Conservation (phyloP, 805 yeast genomes). For the Starmerella asiatica region DNA sequence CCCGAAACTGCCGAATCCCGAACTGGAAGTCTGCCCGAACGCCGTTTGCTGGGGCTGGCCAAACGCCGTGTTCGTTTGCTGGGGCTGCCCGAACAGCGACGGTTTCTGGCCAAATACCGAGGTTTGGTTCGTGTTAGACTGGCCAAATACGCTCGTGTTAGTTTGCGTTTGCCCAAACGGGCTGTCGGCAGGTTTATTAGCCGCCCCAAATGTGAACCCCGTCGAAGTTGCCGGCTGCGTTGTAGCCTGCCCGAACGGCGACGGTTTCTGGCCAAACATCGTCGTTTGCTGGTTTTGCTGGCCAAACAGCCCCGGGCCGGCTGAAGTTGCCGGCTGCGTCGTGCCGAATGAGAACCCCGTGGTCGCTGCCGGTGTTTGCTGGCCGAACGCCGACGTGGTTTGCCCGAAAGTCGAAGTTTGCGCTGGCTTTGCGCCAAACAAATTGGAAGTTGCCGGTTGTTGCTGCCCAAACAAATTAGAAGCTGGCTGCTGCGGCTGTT, state of each 20-base stretch:
- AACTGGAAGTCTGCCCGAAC: constrained; percentile 3
- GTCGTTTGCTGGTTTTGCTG: constrained; percentile 11
- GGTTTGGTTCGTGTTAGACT: constrained; percentile 9
- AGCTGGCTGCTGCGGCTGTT: constrained; percentile 9
- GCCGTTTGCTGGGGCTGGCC: constrained; percentile 1
- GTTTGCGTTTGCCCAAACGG: constrained; percentile 7
- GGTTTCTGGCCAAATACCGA: neutral
- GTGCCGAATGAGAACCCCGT: neutral
- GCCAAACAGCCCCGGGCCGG: constrained; percentile 21
- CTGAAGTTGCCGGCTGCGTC: neutral
- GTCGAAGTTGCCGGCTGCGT: no score
- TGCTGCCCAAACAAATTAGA: constrained; percentile 1
- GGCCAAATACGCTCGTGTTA: constrained; percentile 22
- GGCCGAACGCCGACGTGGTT: neutral
- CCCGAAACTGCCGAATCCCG: no score
- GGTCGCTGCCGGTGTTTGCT: neutral
- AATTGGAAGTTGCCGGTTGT: constrained; percentile 20
- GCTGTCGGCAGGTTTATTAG: neutral
- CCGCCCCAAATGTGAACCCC: neutral
- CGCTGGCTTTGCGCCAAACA: constrained; percentile 20
- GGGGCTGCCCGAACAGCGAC: neutral
- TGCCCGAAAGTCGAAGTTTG: constrained; percentile 1
- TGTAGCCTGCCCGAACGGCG: neutral
- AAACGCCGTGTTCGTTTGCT: constrained; percentile 2
- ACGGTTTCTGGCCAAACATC: neutral